Evolutionary conservation across 805 yeast species (phyloP), one percentile per base, ranked within the genome.

Genomic region (Metschnikowia hibisci): DNA sequence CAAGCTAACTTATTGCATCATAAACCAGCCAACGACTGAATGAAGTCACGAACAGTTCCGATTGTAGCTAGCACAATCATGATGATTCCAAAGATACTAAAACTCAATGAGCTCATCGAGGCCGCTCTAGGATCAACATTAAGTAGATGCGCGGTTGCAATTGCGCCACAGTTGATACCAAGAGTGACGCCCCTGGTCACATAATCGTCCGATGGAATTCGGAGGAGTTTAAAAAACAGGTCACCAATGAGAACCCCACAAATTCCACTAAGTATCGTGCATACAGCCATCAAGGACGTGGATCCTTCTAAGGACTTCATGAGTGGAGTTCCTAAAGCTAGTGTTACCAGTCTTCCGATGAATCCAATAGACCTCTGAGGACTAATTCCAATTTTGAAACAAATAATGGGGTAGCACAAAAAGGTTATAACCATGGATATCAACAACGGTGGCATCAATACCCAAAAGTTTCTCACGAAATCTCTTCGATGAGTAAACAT

Each of bases 161-260:
- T 83, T 1, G 95, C 95, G 8, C 90, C 87, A 56, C 90, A 84
- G 55, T 82, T 83, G 39, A 83, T 74, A 4, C 95, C 95, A 38
- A 84, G 63, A 0, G 88, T 80, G 14, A 85, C 78, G 3, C 95
- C 95, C 48, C 89, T 63, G 0, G 88, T 81, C 6, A 86, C 81
- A 56, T 76, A 85, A 57, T 86, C 93, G 52, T 77, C 75, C 25
- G 73, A 71, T 6, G 78, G 69, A 6, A 86, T 70, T 30, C 82
- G 57, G 25, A 84, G 56, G 9, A 80, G 54, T 43, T 76, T 61
- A 46, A 76, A 71, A 23, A 78, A 70, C 12, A 52, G 43, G 38
- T 82, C 87, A 6, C 84, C 84, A 25, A 80, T 65, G 31, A 86
- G 61, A 0, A 84, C 91, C 2, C 93, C 93, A 31, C 82, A 60